Evolutionary conservation across 768 basidiomycete genomes (phyloP).

Genomic region (Lentinula aciculospora): DNA sequence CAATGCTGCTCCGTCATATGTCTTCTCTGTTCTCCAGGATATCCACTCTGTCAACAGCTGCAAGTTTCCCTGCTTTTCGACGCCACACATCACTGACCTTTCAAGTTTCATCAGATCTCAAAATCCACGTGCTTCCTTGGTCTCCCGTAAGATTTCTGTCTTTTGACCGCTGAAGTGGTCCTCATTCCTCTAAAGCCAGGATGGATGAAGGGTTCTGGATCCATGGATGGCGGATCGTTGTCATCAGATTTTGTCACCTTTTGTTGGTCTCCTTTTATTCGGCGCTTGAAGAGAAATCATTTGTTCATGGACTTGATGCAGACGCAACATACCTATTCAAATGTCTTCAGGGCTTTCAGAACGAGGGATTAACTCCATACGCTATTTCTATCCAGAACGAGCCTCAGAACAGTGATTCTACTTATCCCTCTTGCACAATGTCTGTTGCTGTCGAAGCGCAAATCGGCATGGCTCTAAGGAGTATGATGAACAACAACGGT

Average conservation of each 20-base stretch:
- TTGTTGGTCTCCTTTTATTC: constrained; percentile 31
- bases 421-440: constrained; percentile 63
- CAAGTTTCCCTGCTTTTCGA: not conserved
- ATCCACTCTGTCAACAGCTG: constrained; percentile 52
- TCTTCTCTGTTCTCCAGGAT: constrained; percentile 60
- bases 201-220: constrained; percentile 71
- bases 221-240: constrained; percentile 65
- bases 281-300: not conserved
- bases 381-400: constrained; percentile 64
- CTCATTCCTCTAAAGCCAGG: constrained; percentile 41
- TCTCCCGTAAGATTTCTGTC: constrained; percentile 50
- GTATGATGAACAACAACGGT: constrained; percentile 57
- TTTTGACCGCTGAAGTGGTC: not conserved
- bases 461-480: constrained; percentile 50
- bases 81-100: not conserved
- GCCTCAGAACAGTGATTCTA: constrained; percentile 52
- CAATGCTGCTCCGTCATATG: constrained; percentile 50
- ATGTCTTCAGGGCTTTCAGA: constrained; percentile 62
- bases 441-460: constrained; percentile 49
- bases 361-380: constrained; percentile 53
- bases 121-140: constrained; percentile 65
- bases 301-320: constrained; percentile 18
- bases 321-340: constrained; percentile 73
- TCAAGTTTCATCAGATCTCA: constrained; percentile 24
- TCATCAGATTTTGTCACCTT: constrained; percentile 37